Base-by-base conservation (phyloP, 176 grass and related monocot genomes). In the Rhynchospora pubera region DNA sequence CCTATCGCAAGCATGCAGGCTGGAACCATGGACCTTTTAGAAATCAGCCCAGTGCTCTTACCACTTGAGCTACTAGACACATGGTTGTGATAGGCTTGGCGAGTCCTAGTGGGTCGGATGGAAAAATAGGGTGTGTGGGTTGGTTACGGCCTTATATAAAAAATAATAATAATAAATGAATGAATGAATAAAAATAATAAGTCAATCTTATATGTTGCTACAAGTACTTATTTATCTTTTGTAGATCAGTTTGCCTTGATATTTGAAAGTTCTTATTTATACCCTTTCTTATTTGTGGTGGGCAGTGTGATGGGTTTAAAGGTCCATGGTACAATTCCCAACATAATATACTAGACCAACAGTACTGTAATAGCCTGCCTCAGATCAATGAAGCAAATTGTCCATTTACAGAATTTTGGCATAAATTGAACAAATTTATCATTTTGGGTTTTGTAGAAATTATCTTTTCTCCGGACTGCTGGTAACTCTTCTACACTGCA, bases 391-490 rank as follows among this genome's bases (percentile, higher is more conserved):
- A 45, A 48, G 28, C 78, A 61, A 50, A 45, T 62, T 60, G 7
- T 46, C 26, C 68, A 73, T 44, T 56, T 64, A 23, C n/a, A 46
- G 57, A 79, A 16, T 14, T 64, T 16, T 32, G 15, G 6, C 22
- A 15, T 16, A 14, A 46, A n/a, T 64, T 48, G 48, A 53, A 70
- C 85, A 62, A 80, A 65, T 80, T 22, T 71, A 68, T 55, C 71
- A 71, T 67, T 21, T 85, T 66, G 1, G 43, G 82, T 57, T 58
- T 50, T 85, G 74, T 87, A 98, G 95, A 98, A 98, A 80, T 85
- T 98, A 77, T 47, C 94, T 69, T 89, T 94, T 79, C 83, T 94
- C 74, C 69, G 81, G 48, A 85, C 78, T 50, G 66, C 90, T 46
- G 83, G 77, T 56, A 83, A 86, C 78, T 89, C 85, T 57, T 85